Percentiles rank a stretch among this genome's conserved stretches.
These are phyloP conservation scores for Calamus simplicifolius DNA, from an alignment of 176 grass and related monocot species.

Conservation along the genomic window DNA sequence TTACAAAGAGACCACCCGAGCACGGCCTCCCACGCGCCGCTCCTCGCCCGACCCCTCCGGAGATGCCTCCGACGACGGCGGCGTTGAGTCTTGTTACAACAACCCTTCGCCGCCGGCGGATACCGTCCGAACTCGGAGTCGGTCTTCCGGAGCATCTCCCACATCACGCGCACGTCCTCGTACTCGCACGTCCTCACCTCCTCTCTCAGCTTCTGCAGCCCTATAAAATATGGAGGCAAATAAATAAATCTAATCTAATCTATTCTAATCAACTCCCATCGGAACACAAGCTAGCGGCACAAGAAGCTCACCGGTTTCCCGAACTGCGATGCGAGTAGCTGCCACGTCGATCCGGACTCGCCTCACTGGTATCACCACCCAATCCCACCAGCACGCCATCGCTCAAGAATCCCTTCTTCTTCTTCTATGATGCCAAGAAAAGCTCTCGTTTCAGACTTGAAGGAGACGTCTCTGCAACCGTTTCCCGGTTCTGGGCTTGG, in stretches of 20 bases:
- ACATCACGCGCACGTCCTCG: constrained; percentile 70
- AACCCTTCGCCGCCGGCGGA: neutral
- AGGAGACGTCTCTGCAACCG: too few relatives aligned
- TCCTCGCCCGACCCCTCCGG: neutral
- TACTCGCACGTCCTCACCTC: constrained; percentile 77
- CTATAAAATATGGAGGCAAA: constrained; percentile 14
- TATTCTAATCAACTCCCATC: neutral
- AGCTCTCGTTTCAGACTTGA: too few relatives aligned
- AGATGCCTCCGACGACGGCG: too few relatives aligned
- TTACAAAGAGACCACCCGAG: neutral
- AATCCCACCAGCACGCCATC: constrained; percentile 25
- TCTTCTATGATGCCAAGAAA: neutral
- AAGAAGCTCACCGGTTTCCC: constrained; percentile 33
- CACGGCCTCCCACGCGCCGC: neutral
- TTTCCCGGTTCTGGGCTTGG: too few relatives aligned
- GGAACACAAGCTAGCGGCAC: too few relatives aligned
- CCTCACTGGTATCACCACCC: constrained; percentile 34
- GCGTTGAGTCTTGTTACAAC: too few relatives aligned
- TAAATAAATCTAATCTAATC: constrained; percentile 6
- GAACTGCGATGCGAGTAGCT: constrained; percentile 38
- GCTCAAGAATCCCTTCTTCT: constrained; percentile 3
- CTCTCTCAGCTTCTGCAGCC: constrained; percentile 36
- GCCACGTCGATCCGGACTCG: constrained; percentile 51
- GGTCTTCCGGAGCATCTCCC: constrained; percentile 49
- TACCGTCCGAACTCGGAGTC: neutral